A percentile compares a stretch with the other conserved stretches of the same genome.
phyloP scores from a whole-genome alignment of 805 yeast species.

The Candida glaebosa region DNA sequence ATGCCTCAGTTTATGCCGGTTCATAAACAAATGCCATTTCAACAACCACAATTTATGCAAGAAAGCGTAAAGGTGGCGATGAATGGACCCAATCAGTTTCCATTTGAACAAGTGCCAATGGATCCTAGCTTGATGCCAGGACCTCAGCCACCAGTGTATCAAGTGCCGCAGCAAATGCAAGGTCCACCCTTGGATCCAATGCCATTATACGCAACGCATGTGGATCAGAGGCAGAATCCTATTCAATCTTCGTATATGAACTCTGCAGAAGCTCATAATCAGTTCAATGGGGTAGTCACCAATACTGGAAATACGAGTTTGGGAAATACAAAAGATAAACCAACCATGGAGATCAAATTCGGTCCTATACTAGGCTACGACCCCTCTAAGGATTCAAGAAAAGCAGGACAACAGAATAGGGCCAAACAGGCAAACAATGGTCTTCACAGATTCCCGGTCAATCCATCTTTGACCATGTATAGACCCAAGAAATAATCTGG shows the following conservation, averaged over 20 bases:
- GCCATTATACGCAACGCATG: background rate
- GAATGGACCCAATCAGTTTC: background rate
- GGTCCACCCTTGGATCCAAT: slow-evolving; percentile 4
- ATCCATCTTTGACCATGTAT: slow-evolving; percentile 31
- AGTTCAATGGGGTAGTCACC: too few species aligned
- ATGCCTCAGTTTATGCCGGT: slow-evolving; percentile 4
- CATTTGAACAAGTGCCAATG: slow-evolving; percentile 1
- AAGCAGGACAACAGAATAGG: slow-evolving; percentile 13
- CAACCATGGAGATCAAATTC: slow-evolving; percentile 30
- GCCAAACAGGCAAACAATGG: slow-evolving; percentile 17
- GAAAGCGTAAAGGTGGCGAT: background rate
- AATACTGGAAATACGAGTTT: too few species aligned
- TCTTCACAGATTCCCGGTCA: slow-evolving; percentile 27
- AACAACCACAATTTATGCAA: background rate
- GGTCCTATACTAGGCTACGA: slow-evolving; percentile 41
- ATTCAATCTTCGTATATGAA: background rate
- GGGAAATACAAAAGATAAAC: slow-evolving; percentile 20
- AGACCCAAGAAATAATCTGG: too few species aligned
- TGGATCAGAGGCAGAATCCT: slow-evolving; percentile 8
- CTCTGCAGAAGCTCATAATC: background rate
- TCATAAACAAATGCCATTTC: slow-evolving; percentile 1
- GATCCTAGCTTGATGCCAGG: slow-evolving; percentile 7
- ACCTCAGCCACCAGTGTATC: slow-evolving; percentile 16
- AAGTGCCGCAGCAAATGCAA: slow-evolving; percentile 12
- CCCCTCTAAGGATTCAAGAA: slow-evolving; percentile 28